Percentiles rank a stretch among this genome's conserved stretches.
These are phyloP conservation scores for Solioccasus polychromus DNA, from an alignment of 768 basidiomycete species.

Conservation along the genomic window DNA sequence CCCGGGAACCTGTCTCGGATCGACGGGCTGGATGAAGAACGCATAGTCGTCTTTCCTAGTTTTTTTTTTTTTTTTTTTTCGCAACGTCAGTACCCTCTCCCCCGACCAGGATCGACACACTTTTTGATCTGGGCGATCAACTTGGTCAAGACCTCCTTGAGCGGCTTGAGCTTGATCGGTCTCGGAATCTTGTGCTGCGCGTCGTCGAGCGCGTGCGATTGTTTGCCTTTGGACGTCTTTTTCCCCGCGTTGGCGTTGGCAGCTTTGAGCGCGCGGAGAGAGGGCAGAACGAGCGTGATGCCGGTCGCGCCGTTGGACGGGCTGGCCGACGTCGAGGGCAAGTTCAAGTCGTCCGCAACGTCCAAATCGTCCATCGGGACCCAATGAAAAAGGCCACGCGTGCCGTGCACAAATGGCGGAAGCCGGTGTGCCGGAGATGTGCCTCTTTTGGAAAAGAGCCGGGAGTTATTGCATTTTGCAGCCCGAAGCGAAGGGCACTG, in stretches of 20 bases:
- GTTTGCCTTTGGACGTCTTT: conserved; percentile 42
- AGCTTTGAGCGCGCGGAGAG: conserved; percentile 60
- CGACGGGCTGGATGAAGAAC: conserved; percentile 73
- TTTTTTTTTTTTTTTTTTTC: too few species aligned
- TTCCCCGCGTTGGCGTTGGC: conserved; percentile 52
- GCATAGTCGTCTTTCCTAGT: conserved; percentile 89
- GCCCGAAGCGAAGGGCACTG: too few species aligned
- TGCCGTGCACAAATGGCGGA: too few species aligned
- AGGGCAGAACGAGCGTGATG: conserved; percentile 63
- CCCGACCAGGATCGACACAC: too few species aligned
- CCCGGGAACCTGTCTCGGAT: conserved; percentile 55
- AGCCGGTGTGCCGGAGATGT: too few species aligned
- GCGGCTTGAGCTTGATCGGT: conserved; percentile 72
- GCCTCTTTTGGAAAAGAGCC: too few species aligned
- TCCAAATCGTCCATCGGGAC: conserved; percentile 32
- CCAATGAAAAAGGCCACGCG: too few species aligned
- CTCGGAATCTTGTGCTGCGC: conserved; percentile 41
- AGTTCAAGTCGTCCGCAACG: conserved; percentile 28
- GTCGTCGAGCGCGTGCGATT: conserved; percentile 17
- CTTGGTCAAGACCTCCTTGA: conserved; percentile 69
- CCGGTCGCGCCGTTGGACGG: conserved; percentile 38
- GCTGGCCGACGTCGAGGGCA: conserved; percentile 28
- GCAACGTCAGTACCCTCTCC: too few species aligned
- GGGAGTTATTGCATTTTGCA: too few species aligned
- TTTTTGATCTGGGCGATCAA: conserved; percentile 74